Evolutionary conservation across 768 basidiomycete species (phyloP), one percentile per base, ranked within the genome.

Genomic region (Pisolithus sp.): DNA sequence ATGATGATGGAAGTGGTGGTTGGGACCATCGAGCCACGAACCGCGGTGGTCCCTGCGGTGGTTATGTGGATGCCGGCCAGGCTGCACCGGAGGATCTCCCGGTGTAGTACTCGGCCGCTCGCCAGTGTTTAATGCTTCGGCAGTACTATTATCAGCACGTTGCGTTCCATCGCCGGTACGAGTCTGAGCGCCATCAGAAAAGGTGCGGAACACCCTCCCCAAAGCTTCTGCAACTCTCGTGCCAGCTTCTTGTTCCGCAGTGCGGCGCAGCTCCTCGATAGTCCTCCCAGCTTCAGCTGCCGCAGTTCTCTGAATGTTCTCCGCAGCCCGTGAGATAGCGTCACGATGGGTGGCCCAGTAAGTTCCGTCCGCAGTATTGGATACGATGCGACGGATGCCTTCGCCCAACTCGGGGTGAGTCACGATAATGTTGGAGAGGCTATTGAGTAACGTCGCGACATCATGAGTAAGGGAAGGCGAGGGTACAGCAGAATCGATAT

Each of bases 331-430:
- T 7, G 80, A 76, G 41, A 88, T 65, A 3, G 77, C 70, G 8
- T 78, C 77, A 45, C 83, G 78, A 59, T 88, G 85, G 26, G 74
- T 65, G 34, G 70, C 65, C 86, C 85, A 91, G 62, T 91, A 90
- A 8, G 76, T 71, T 21, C 86, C 88, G 47, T 71, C 79, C 5
- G 75, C 71, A 4, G 83, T 72, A 57, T 89, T 86, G 46, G 71
- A 70, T 42, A 81, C 63, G 31, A 91, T 78, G 60, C 78, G 82
- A 51, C 80, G 82, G 51, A 91, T 62, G 41, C 76, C 77, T 50
- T 86, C 82, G 3, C 83, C 77, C 10, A 91, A 65, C 55, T 91
- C 86, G 4, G 89, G 89, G 57, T 90, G 85, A 5, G 78, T 65
- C 0, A 77, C 70, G 40, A 89, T 62, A 28, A 82, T 73, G n/a